Percentiles rank a stretch among this genome's conserved stretches.
phyloP scores from a whole-genome alignment of 1,139 yeast genomes.

The Suhomyces terraborum region DNA sequence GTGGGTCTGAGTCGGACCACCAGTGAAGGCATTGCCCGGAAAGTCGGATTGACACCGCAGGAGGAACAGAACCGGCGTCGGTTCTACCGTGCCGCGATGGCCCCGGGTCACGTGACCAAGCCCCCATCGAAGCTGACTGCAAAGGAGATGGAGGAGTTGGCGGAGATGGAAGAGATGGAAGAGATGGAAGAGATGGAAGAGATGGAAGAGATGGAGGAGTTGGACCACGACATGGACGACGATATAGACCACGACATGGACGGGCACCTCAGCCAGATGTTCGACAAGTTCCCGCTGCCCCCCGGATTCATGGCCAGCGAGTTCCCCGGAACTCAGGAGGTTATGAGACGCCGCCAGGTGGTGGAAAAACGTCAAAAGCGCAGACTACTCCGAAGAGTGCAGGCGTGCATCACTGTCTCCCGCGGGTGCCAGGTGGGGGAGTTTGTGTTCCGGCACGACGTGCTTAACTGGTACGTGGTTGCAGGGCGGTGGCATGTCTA shows the following conservation, averaged over 20 bases:
- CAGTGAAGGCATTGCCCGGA: constrained; percentile 21
- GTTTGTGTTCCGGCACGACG: constrained; percentile 21
- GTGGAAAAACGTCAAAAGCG: constrained; percentile 18
- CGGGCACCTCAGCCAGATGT: constrained; percentile 28
- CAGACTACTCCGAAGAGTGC: constrained; percentile 17
- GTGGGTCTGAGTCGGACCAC: constrained; percentile 17
- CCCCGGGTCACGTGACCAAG: no score
- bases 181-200: not conserved
- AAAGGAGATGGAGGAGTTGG: no score
- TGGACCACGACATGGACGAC: constrained; percentile 6
- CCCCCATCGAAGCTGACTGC: no score
- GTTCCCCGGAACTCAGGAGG: constrained; percentile 63
- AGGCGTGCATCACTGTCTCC: constrained; percentile 17
- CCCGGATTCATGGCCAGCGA: constrained; percentile 67
- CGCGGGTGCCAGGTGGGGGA: constrained; percentile 22
- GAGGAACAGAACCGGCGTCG: constrained; percentile 34
- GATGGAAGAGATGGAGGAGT: not conserved
- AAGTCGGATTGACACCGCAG: constrained; percentile 31
- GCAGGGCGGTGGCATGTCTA: constrained; percentile 13
- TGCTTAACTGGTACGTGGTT: constrained; percentile 20
- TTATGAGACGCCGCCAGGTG: constrained; percentile 15
- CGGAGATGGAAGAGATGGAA: no score
- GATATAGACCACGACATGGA: no score
- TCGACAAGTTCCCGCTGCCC: constrained; percentile 57
- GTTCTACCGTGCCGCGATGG: constrained; percentile 28